phyloP scores from a whole-genome alignment of 108 stramenopile genomes.

The Nitzschia sp. region DNA sequence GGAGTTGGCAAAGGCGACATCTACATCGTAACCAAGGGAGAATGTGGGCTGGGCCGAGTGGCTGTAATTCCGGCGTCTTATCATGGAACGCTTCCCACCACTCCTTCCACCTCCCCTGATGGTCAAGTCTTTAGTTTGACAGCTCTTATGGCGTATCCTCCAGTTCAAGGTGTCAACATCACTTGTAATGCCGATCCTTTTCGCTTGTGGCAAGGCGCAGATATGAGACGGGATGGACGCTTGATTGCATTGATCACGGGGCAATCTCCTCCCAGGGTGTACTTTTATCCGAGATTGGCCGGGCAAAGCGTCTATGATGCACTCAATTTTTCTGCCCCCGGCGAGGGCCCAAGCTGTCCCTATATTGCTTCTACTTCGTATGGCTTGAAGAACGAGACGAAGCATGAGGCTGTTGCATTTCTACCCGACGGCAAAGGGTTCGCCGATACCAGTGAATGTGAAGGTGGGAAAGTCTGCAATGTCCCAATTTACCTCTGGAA shows the following conservation, averaged over 20 bases:
- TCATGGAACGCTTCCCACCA: background rate
- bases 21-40: conserved; percentile 5
- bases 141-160: background rate
- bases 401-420: conserved; percentile 8
- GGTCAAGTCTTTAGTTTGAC: background rate
- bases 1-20: conserved; percentile 2
- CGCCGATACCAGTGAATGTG: background rate
- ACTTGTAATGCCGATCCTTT: background rate
- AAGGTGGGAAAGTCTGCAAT: background rate
- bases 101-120: background rate
- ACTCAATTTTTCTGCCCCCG: background rate
- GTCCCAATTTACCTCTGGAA: background rate
- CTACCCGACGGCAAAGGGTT: background rate
- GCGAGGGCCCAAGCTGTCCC: background rate
- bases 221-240: conserved; percentile 7
- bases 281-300: background rate
- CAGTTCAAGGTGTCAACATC: background rate
- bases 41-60: background rate
- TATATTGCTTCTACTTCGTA: background rate
- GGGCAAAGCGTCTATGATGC: background rate
- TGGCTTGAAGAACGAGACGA: conserved; percentile 2
- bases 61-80: background rate
- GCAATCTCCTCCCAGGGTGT: background rate
- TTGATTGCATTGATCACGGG: background rate
- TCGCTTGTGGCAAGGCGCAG: background rate